phyloP scores from a whole-genome alignment of 1,284 basidiomycete genomes.

The Cutaneotrichosporon spelunceum region DNA sequence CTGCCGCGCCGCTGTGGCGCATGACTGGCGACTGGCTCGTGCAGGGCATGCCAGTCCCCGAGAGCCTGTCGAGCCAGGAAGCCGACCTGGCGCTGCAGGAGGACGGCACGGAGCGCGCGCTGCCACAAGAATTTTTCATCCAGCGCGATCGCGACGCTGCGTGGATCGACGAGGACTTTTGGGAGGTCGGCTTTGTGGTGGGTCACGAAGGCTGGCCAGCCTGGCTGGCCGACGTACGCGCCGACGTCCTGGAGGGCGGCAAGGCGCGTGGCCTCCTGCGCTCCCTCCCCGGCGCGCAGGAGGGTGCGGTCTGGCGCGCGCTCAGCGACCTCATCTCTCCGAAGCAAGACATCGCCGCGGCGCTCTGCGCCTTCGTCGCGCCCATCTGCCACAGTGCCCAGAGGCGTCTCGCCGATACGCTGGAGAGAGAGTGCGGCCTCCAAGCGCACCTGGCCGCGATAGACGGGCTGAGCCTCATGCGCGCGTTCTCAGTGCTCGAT shows the following conservation, averaged over 20 bases:
- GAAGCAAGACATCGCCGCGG: conserved; percentile 56
- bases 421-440: conserved; percentile 68
- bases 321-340: conserved; percentile 15
- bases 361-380: conserved; percentile 52
- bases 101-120: conserved; percentile 53
- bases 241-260: conserved; percentile 64
- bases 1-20: conserved; percentile 68
- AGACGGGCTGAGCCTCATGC: conserved; percentile 71
- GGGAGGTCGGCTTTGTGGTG: conserved; percentile 68
- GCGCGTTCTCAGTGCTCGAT: conserved; percentile 62
- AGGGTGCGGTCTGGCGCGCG: conserved; percentile 34
- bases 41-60: conserved; percentile 62
- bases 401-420: conserved; percentile 58
- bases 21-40: conserved; percentile 70
- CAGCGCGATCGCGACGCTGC: conserved; percentile 63
- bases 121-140: conserved; percentile 74
- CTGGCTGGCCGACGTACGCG: conserved; percentile 49
- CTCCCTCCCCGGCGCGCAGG: conserved; percentile 46
- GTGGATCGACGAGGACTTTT: conserved; percentile 70
- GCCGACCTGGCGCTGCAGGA: conserved; percentile 48
- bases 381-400: conserved; percentile 61
- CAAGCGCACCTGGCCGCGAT: conserved; percentile 67
- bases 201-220: conserved; percentile 52
- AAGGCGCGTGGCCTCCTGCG: conserved; percentile 72
- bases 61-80: conserved; percentile 25